phyloP scores from a whole-genome alignment of 1,139 yeast genomes.

The Nadsonia starkeyi-henricii region DNA sequence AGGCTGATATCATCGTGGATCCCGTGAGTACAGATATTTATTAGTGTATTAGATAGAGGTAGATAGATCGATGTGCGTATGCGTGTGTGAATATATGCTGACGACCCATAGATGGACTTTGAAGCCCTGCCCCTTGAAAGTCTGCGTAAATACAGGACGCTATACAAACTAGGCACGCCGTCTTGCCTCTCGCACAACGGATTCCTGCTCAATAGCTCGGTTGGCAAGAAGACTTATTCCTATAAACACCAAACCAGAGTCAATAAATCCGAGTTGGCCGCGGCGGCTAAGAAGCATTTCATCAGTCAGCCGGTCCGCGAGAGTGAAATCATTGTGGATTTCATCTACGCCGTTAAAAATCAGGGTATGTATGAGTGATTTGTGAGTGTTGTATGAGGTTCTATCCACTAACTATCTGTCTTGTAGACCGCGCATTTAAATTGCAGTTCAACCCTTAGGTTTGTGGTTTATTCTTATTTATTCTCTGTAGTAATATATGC shows the following conservation, averaged over 20 bases:
- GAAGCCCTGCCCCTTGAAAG: slow-evolving; percentile 37
- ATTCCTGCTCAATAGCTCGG: slow-evolving; percentile 42
- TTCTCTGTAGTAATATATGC: no score
- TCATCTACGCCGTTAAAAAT: slow-evolving; percentile 60
- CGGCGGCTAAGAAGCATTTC: slow-evolving; percentile 49
- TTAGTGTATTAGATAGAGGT: no score
- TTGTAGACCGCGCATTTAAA: slow-evolving; percentile 23
- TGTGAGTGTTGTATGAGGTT: no score
- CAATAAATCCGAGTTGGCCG: slow-evolving; percentile 42
- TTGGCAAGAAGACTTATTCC: slow-evolving; percentile 51
- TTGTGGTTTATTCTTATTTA: no score
- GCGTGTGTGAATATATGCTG: no score
- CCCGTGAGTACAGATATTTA: no score
- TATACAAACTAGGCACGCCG: slow-evolving; percentile 35
- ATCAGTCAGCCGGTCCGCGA: slow-evolving; percentile 49
- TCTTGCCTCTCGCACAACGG: slow-evolving; percentile 44
- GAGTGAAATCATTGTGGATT: slow-evolving; percentile 65
- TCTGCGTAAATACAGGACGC: slow-evolving; percentile 43
- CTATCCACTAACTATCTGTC: not conserved
- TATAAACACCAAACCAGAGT: slow-evolving; percentile 31
- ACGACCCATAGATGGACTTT: slow-evolving; percentile 33
- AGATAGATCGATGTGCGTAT: no score
- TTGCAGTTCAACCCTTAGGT: slow-evolving; percentile 16
- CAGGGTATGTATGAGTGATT: slow-evolving; percentile 33
- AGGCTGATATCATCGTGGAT: no score